phyloP scores from a whole-genome alignment of 1,284 basidiomycete genomes.

The Peniophora sp. region DNA sequence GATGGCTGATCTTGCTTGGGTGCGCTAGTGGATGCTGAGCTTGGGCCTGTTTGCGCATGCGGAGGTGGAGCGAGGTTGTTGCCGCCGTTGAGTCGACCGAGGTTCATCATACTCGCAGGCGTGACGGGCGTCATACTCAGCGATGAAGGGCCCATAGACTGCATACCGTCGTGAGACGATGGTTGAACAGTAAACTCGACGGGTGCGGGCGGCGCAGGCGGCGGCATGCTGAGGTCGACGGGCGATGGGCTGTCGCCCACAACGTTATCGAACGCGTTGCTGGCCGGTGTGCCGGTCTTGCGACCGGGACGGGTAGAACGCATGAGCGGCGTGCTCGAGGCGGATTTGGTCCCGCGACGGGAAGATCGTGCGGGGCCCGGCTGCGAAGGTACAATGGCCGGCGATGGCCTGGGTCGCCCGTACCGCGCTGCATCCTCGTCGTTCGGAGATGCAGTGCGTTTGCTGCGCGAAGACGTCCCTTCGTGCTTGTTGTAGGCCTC shows the following conservation, averaged over 20 bases:
- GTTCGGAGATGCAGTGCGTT: constrained; percentile 24
- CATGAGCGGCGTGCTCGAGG: constrained; percentile 56
- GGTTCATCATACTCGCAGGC: constrained; percentile 82
- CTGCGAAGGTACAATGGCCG: constrained; percentile 11
- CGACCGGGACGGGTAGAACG: constrained; percentile 29
- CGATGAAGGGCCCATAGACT: too few relatives aligned
- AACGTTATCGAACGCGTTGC: constrained; percentile 15
- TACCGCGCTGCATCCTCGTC: constrained; percentile 28
- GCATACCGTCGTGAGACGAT: constrained; percentile 10
- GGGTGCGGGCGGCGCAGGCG: constrained; percentile 51
- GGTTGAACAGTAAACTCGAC: constrained; percentile 16
- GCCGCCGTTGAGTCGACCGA: constrained; percentile 52
- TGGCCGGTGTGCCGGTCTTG: constrained; percentile 26
- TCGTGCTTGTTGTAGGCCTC: constrained; percentile 32
- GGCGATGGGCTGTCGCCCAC: constrained; percentile 68
- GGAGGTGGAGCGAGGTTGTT: constrained; percentile 29
- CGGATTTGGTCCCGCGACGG: constrained; percentile 44
- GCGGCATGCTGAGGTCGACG: constrained; percentile 77
- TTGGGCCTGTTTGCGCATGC: neutral
- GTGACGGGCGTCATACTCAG: constrained; percentile 67
- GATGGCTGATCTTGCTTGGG: constrained; percentile 6
- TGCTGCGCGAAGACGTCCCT: constrained; percentile 9
- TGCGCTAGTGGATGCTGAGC: neutral
- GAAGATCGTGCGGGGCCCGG: constrained; percentile 4
- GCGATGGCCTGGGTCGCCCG: constrained; percentile 39